These are phyloP conservation scores for Gonapodya sp. DNA, from an alignment of 192 early-diverging fungal species.

Conservation along the genomic window DNA sequence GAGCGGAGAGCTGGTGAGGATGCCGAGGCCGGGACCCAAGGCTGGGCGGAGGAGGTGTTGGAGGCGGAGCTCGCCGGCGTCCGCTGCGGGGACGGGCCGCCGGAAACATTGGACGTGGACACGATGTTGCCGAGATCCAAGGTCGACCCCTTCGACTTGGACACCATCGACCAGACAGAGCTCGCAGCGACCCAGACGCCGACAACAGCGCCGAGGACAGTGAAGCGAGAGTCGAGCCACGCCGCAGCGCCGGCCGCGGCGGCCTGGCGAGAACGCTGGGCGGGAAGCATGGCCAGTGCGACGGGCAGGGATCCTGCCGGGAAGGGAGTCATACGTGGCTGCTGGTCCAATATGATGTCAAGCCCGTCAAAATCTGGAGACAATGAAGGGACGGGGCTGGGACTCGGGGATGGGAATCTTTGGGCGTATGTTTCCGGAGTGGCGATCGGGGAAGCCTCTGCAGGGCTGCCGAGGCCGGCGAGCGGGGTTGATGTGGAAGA, in stretches of 20 bases:
- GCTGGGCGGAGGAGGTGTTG: neutral
- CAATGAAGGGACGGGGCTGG: too few species aligned
- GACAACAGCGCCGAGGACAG: neutral
- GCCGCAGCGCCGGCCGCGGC: neutral
- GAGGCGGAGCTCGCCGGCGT: neutral
- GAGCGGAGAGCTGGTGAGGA: neutral
- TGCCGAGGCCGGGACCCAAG: neutral
- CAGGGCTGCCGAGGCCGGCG: neutral
- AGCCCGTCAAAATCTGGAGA: too few species aligned
- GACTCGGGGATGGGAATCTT: too few species aligned
- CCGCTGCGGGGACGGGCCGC: neutral
- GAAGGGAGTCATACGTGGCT: neutral
- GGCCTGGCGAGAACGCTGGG: neutral
- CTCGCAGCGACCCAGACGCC: neutral
- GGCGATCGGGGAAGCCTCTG: neutral
- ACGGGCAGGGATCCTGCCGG: neutral
- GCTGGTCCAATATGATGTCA: neutral
- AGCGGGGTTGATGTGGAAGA: neutral
- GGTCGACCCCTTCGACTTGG: neutral
- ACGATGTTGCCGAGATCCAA: too few species aligned
- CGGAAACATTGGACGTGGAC: neutral
- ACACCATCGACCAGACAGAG: neutral
- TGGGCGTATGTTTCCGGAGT: too few species aligned
- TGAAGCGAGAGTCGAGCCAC: neutral
- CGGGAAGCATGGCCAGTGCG: neutral